Evolutionary conservation across 2,329 filamentous ascomycete species (phyloP), one percentile per base, ranked within the genome.

Genomic region (Alternaria ethzedia): DNA sequence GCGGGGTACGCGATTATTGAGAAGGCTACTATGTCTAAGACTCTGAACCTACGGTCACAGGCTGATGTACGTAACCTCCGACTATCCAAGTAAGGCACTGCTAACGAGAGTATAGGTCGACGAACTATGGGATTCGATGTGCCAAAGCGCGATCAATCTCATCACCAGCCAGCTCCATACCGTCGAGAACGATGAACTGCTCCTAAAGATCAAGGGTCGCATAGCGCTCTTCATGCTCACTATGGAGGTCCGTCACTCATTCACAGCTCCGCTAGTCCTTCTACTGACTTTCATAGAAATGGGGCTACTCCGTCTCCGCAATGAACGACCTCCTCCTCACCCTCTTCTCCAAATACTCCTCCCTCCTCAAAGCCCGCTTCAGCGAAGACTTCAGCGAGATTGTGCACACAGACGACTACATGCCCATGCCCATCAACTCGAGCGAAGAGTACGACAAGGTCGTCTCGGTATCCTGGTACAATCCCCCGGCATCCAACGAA

Each of bases 51-150:
- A 54, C 89, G 96, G 49, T 71, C 66, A 91, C 93, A 26, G 83
- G 88, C 92, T 69, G 96, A 99, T 82, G 94, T 95, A 79, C 80
- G 88, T 67, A 26, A 25, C 20, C 0, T n/a, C 1, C 11, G 3
- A 25, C 4, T 54, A 15, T 6, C 13, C 4, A 0, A 20, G 6
- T 9, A 13, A 17, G 21, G 17, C 46, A 30, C 46, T 3, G 25
- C 65, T 68, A 49, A 69, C 32, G 7, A 28, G 25, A 12, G 41
- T 28, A 49, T 28, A 94, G 91, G 89, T 97, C n/a, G 96, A 99
- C 75, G 96, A 98, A 80, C 84, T 99, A 3, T 99, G 96, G 96
- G 95, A 98, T 74, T 97, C 94, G 0, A 96, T 98, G 92, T 98
- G 95, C 76, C 92, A 94, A 74, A 90, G 91, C 47, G 91, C 93